Evolutionary conservation across 2,329 filamentous ascomycete species (phyloP).

Genomic region (Pseudogymnoascus pannorum): DNA sequence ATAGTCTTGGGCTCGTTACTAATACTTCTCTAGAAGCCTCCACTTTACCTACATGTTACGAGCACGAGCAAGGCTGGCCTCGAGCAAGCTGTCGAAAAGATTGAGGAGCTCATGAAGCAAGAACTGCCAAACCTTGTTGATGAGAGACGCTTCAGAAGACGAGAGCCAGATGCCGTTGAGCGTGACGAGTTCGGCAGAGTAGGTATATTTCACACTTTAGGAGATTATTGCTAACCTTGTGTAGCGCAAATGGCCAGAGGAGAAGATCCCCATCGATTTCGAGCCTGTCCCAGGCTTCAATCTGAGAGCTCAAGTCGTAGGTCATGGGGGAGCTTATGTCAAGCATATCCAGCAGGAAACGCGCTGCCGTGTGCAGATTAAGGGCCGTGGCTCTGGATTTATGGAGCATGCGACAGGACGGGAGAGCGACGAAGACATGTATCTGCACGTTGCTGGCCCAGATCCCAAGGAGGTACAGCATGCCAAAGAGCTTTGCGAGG

Average conservation of each 20-base stretch:
- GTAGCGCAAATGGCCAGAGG: constrained; percentile 97
- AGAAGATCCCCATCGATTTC: constrained; percentile 83
- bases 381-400: constrained; percentile 90
- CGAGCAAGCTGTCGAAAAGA: constrained; percentile 77
- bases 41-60: constrained; percentile 90
- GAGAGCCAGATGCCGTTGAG: constrained; percentile 73
- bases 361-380: constrained; percentile 93
- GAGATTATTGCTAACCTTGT: constrained; percentile 16
- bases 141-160: constrained; percentile 80
- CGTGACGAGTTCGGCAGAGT: constrained; percentile 86
- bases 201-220: constrained; percentile 30
- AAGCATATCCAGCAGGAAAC: constrained; percentile 98
- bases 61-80: constrained; percentile 89
- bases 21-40: constrained; percentile 62
- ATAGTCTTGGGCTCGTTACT: constrained; percentile 14
- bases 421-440: constrained; percentile 96
- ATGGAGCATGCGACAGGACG: constrained; percentile 79
- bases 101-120: constrained; percentile 92
- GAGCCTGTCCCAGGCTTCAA: constrained; percentile 94
- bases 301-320: constrained; percentile 89
- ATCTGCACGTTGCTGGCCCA: constrained; percentile 87
- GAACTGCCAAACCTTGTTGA: constrained; percentile 93
- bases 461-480: constrained; percentile 78
- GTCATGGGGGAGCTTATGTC: constrained; percentile 87
- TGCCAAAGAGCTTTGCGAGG: constrained; percentile 82